Conservation (phyloP, 2,329 filamentous ascomycete genomes). For the Arthrobotrys sphaeroides region DNA sequence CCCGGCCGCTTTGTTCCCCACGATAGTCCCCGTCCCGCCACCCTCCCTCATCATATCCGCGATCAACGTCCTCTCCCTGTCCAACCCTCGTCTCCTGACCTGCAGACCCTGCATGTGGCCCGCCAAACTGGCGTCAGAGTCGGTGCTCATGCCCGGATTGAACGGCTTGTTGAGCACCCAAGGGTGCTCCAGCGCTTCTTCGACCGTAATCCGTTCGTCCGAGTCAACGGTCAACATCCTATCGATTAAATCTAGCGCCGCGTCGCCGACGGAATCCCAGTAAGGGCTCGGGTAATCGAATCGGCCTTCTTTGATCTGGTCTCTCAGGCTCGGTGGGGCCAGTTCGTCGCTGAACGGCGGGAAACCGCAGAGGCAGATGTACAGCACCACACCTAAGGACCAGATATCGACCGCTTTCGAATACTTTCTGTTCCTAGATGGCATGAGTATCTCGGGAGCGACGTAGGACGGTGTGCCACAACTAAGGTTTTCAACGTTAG, state of each 20-base stretch:
- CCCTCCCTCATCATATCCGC: slow-evolving; percentile 54
- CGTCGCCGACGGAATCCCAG: slow-evolving; percentile 88
- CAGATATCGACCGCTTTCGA: slow-evolving; percentile 95
- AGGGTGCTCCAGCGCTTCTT: slow-evolving; percentile 88
- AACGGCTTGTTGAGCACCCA: slow-evolving; percentile 76
- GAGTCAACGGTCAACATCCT: slow-evolving; percentile 91
- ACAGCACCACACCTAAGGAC: slow-evolving; percentile 96
- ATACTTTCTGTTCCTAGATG: slow-evolving; percentile 83
- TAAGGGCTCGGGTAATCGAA: slow-evolving; percentile 98
- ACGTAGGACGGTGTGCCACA: slow-evolving; percentile 69
- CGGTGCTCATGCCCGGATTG: slow-evolving; percentile 83
- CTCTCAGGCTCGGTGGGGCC: slow-evolving; percentile 70
- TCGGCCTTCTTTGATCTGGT: slow-evolving; percentile 80
- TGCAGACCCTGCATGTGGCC: slow-evolving; percentile 84
- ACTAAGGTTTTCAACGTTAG: slow-evolving; percentile 23
- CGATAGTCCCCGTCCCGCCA: neutral
- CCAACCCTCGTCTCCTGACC: slow-evolving; percentile 75
- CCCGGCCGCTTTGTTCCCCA: slow-evolving; percentile 1
- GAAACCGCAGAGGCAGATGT: slow-evolving; percentile 96
- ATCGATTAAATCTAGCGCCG: slow-evolving; percentile 91
- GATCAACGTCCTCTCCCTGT: slow-evolving; percentile 84
- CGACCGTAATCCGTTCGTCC: slow-evolving; percentile 82
- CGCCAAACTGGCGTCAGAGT: slow-evolving; percentile 73
- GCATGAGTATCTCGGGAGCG: slow-evolving; percentile 91
- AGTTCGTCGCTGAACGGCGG: slow-evolving; percentile 97